phyloP scores from a whole-genome alignment of 495 filamentous ascomycete genomes.

The Penicillium psychrofluorescens region DNA sequence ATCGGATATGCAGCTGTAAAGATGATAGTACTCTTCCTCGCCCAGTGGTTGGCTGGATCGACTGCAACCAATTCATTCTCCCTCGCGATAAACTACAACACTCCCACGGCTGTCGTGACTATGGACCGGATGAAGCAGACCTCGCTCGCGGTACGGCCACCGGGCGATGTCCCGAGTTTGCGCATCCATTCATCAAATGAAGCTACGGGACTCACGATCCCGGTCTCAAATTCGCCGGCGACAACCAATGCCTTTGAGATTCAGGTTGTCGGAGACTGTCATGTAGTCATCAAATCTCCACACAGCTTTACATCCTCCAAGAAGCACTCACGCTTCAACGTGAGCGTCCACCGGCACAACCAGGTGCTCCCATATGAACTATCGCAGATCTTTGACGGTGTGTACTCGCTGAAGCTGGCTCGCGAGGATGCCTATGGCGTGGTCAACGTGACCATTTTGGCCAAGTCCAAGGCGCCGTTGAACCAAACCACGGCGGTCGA shows the following conservation, averaged over 20 bases:
- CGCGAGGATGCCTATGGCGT: slow-evolving; percentile 52
- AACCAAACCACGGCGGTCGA: slow-evolving; percentile 49
- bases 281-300: slow-evolving; percentile 54
- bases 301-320: slow-evolving; percentile 36
- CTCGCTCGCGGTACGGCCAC: slow-evolving; percentile 19
- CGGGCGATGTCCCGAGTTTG: slow-evolving; percentile 10
- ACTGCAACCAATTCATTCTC: slow-evolving; percentile 14
- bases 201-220: slow-evolving; percentile 9
- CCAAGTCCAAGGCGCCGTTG: slow-evolving; percentile 42
- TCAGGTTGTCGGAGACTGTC: slow-evolving; percentile 53
- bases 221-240: slow-evolving; percentile 5
- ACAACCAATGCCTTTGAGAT: slow-evolving; percentile 44
- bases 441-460: slow-evolving; percentile 50
- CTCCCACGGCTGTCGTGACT: slow-evolving; percentile 12
- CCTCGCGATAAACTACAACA: slow-evolving; percentile 2
- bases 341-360: slow-evolving; percentile 40
- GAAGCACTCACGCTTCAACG: slow-evolving; percentile 44
- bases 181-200: slow-evolving; percentile 9
- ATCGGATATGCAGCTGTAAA: slow-evolving; percentile 28
- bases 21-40: slow-evolving; percentile 13
- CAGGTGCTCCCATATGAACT: slow-evolving; percentile 41
- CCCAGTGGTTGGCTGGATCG: slow-evolving; percentile 20
- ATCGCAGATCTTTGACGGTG: slow-evolving; percentile 48
- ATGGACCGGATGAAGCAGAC: slow-evolving; percentile 12
- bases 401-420: slow-evolving; percentile 49